Evolutionary conservation across 129 eudicot genomes (phyloP).

Genomic region (Escallonia herrerae): DNA sequence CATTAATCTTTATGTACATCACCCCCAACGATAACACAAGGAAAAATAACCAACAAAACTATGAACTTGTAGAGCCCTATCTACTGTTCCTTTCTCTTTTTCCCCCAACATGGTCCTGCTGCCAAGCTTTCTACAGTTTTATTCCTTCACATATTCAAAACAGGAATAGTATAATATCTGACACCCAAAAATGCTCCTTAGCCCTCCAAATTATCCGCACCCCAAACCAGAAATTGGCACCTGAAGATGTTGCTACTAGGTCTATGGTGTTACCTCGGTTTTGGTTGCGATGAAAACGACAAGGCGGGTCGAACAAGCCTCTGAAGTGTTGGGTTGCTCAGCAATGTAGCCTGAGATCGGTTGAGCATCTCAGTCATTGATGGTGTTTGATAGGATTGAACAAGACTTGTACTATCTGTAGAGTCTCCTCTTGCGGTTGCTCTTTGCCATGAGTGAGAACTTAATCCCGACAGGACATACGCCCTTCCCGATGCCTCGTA

Average conservation of each 20-base stretch:
- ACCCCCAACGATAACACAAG: constrained; percentile 58
- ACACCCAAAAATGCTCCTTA: constrained; percentile 41
- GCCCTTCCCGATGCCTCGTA: constrained; percentile 83
- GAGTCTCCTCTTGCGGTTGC: constrained; percentile 95
- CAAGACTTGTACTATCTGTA: constrained; percentile 56
- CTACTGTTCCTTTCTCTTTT: constrained; percentile 26
- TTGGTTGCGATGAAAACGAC: constrained; percentile 45
- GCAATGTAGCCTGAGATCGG: constrained; percentile 64
- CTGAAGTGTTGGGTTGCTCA: constrained; percentile 55
- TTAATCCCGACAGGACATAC: constrained; percentile 68
- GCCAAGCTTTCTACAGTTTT: constrained; percentile 26
- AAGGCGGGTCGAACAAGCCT: constrained; percentile 42
- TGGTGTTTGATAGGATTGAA: constrained; percentile 76
- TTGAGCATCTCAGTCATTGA: constrained; percentile 75
- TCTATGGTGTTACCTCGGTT: constrained; percentile 38
- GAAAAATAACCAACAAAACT: constrained; percentile 16
- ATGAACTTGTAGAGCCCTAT: constrained; percentile 17
- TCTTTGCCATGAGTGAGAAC: constrained; percentile 95
- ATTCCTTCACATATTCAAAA: constrained; percentile 40
- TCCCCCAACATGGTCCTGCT: constrained; percentile 14
- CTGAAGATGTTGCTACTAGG: background rate
- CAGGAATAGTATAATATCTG: constrained; percentile 19
- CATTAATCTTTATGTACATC: constrained; percentile 68
- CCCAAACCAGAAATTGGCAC: constrained; percentile 20
- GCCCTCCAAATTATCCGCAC: constrained; percentile 17